A percentile compares a stretch with the other conserved stretches of the same genome.
Conservation (phyloP, 352 stramenopile species). For the Phytophthora megakarya region DNA sequence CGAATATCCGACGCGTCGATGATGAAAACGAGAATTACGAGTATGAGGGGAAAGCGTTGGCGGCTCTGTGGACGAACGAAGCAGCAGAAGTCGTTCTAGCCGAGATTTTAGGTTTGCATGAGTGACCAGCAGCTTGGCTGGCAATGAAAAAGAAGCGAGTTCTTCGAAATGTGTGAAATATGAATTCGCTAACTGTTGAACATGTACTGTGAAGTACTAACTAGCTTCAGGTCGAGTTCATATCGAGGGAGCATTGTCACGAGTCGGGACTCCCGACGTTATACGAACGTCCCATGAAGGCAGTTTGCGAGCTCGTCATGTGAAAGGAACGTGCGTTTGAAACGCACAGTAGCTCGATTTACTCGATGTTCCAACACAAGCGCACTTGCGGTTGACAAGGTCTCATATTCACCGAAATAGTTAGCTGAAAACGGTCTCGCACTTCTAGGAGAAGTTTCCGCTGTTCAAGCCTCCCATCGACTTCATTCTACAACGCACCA, state of each 20-base stretch:
- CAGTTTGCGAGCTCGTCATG: not conserved
- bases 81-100: not conserved
- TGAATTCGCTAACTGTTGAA: too few relatives aligned
- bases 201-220: too few relatives aligned
- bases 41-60: constrained; percentile 1
- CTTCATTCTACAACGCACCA: constrained; percentile 27
- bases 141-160: constrained; percentile 6
- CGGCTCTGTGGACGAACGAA: constrained; percentile 3
- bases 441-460: not conserved
- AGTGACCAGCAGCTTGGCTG: constrained; percentile 5
- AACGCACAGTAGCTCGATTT: not conserved
- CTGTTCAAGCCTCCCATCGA: not conserved
- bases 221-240: too few relatives aligned
- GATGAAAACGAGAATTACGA: not conserved
- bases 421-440: not conserved
- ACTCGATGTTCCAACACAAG: not conserved
- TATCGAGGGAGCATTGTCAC: too few relatives aligned
- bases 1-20: constrained; percentile 1
- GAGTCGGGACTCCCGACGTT: too few relatives aligned
- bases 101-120: constrained; percentile 11
- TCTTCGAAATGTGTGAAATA: too few relatives aligned
- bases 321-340: not conserved
- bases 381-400: constrained; percentile 11
- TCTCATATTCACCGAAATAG: constrained; percentile 29
- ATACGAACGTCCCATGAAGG: too few relatives aligned